Percentiles rank a stretch among this genome's conserved stretches.
These are phyloP conservation scores for Drechmeria coniospora DNA, from an alignment of 2,329 filamentous ascomycete genomes.

Conservation along the genomic window DNA sequence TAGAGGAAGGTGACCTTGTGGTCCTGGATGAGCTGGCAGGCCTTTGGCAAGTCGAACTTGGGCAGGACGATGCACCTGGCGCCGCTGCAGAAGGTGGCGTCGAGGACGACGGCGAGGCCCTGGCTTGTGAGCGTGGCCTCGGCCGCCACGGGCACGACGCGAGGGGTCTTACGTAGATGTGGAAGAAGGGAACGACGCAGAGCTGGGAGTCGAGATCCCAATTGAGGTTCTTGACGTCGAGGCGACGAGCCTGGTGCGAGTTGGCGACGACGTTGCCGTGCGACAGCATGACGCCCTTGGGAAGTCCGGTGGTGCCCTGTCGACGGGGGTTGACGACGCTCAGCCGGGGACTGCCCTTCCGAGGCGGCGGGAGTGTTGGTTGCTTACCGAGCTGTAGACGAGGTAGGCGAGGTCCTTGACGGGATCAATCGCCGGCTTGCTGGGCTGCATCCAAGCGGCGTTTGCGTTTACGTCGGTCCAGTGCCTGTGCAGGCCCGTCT, in stretches of 20 bases:
- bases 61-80: conserved; percentile 57
- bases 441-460: conserved; percentile 35
- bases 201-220: conserved; percentile 57
- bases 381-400: conserved; percentile 56
- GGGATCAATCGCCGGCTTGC: conserved; percentile 45
- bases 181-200: conserved; percentile 76
- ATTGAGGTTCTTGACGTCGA: conserved; percentile 39
- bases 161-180: conserved; percentile 57
- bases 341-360: too few relatives aligned
- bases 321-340: too few relatives aligned
- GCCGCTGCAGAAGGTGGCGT: conserved; percentile 34
- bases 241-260: conserved; percentile 35
- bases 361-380: too few relatives aligned
- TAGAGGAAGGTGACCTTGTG: conserved; percentile 64
- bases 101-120: conserved; percentile 18
- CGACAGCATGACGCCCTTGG: conserved; percentile 80
- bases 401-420: conserved; percentile 66
- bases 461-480: conserved; percentile 53
- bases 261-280: conserved; percentile 76
- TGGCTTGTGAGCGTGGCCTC: too few relatives aligned
- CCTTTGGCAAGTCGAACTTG: conserved; percentile 66
- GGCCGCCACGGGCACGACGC: too few relatives aligned
- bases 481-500: conserved; percentile 45
- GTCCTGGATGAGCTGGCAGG: conserved; percentile 62
- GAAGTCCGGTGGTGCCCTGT: conserved; percentile 69